Evolutionary conservation across 129 eudicot genomes (phyloP), one percentile per base, ranked within the genome.

Genomic region (Tanacetum coccineum): DNA sequence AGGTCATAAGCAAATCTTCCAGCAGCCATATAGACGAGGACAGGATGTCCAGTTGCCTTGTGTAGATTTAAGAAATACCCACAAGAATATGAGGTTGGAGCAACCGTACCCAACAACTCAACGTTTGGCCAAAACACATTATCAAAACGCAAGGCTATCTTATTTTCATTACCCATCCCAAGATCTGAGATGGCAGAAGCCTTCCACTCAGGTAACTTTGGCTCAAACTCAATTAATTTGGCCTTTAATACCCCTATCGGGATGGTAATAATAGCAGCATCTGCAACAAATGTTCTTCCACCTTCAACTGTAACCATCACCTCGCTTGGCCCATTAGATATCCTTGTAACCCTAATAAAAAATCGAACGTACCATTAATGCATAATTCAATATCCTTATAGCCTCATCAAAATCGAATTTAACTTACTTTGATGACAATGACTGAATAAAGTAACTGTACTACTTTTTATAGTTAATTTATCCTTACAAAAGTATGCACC

Each of bases 11-110:
- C 99, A 72, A 82, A 87, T 75, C 86, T 85, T 56, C 99, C 99
- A 58, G 99, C 99, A 48, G 95, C 95, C 99, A 93, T 93, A 67
- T 89, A 93, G 30, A 93, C 99, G 25, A 93, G 96, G 9, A 93
- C 95, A 11, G 99, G 99, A 48, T 93, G 77, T 3, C 99, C 99
- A 4, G 91, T 93, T 62, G 96, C 99, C 78, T 93, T 93, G 71
- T 93, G 95, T 54, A 93, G 83, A 69, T 93, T 93, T 3, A 93
- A 86, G 74, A 93, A 89, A 79, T 93, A 93, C 26, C 99, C 99
- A 76, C 99, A 93, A 7, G 87, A 79, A 80, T 89, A 93, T 4
- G 99, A 93, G 32, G 87, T 89, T 66, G 87, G 83, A 8, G 99
- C 99, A 55, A 81, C 99, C 2, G 87, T 80, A 10, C 99, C 99